phyloP scores from a whole-genome alignment of 805 yeast genomes.

The Candida glaebosa region DNA sequence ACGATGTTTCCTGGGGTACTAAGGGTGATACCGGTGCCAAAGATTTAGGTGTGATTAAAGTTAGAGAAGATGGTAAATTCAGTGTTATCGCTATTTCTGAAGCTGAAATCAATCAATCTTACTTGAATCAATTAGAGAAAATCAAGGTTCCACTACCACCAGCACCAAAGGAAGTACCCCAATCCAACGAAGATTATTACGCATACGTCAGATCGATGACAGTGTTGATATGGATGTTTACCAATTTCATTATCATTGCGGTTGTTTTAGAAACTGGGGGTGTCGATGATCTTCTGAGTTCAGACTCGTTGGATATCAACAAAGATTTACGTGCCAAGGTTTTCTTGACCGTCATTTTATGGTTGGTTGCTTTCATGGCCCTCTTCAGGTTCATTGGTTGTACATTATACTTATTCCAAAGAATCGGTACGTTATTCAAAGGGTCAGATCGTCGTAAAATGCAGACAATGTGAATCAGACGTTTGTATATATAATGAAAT shows the following conservation, averaged over 20 bases:
- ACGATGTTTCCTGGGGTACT: slow-evolving; percentile 75
- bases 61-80: slow-evolving; percentile 51
- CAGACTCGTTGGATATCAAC: slow-evolving; percentile 24
- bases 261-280: slow-evolving; percentile 44
- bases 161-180: slow-evolving; percentile 21
- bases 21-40: slow-evolving; percentile 61
- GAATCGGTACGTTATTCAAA: slow-evolving; percentile 19
- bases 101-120: slow-evolving; percentile 52
- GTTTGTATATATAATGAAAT: background rate
- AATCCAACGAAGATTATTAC: slow-evolving; percentile 42
- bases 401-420: slow-evolving; percentile 40
- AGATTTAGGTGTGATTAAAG: slow-evolving; percentile 53
- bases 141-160: slow-evolving; percentile 44
- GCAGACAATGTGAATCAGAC: background rate
- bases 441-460: slow-evolving; percentile 11
- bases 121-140: slow-evolving; percentile 48
- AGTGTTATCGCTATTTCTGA: slow-evolving; percentile 49
- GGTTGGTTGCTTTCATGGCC: slow-evolving; percentile 63
- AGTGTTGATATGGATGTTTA: slow-evolving; percentile 43
- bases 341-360: slow-evolving; percentile 50
- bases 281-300: slow-evolving; percentile 31
- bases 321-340: slow-evolving; percentile 36
- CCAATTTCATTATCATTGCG: slow-evolving; percentile 40
- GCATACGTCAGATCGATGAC: slow-evolving; percentile 46
- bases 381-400: slow-evolving; percentile 56